phyloP scores from a whole-genome alignment of 176 grass and related monocot species.

The Carex kokanica region DNA sequence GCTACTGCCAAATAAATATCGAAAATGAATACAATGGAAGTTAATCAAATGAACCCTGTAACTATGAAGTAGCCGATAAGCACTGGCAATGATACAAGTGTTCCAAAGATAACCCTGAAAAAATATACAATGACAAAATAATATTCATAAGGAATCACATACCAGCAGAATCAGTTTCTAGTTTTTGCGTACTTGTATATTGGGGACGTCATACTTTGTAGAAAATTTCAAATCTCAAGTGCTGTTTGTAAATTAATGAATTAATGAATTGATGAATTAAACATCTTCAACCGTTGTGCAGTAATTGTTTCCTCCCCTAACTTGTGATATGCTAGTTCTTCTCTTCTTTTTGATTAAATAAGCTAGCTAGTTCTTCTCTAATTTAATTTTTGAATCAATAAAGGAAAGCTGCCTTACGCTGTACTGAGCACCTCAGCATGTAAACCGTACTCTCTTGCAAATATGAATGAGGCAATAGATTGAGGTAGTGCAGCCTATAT shows the following conservation, averaged over 20 bases:
- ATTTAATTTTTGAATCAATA: neutral
- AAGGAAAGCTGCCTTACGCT: constrained; percentile 35
- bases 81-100: constrained; percentile 52
- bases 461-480: constrained; percentile 65
- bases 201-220: neutral
- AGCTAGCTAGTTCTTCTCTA: neutral
- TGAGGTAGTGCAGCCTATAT: constrained; percentile 69
- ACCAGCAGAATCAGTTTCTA: neutral
- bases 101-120: constrained; percentile 73
- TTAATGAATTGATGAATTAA: neutral
- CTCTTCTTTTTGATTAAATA: neutral
- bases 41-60: constrained; percentile 33
- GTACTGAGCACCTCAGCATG: constrained; percentile 74
- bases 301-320: too few relatives aligned
- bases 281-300: neutral
- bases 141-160: neutral
- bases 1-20: neutral
- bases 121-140: neutral
- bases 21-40: neutral
- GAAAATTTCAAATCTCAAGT: neutral
- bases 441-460: constrained; percentile 73
- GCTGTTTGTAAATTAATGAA: neutral
- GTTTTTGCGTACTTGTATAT: neutral
- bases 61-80: constrained; percentile 42
- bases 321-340: too few relatives aligned